Base-by-base conservation (phyloP, 495 filamentous ascomycete species). In the Penicillium ucsense region DNA sequence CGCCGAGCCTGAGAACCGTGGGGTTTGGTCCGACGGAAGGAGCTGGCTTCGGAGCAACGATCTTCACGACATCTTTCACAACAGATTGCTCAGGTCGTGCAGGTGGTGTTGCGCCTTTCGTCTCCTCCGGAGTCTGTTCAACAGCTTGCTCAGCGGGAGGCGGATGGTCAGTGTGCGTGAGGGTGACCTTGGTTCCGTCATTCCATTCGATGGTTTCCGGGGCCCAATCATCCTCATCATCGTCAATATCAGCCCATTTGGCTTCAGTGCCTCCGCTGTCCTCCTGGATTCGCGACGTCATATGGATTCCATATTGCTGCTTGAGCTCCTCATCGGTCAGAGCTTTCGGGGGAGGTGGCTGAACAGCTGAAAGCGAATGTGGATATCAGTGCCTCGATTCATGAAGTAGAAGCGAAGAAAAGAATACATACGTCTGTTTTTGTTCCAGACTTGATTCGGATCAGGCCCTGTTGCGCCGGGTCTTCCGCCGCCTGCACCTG, bases 221-320 rank as follows among this genome's bases (percentile, higher is more conserved):
- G 3, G 85, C 89, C 92, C 92, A 99, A 61, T 97, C 90, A 47
- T 97, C 92, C 61, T 96, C 89, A 53, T 99, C 92, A 48, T 99
- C 92, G 49, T 97, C 92, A 48, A 98, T 96, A 70, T 99, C 92
- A 11, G 94, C 92, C 92, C 92, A 99, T 61, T 89, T 91, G 10
- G 89, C 81, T 44, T 91, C 87, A 49, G 90, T 89, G 10, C 85
- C 83, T 37, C 77, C 79, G 9, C 81, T 79, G 57, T 97, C 90
- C 46, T 88, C 78, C 43, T 89, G 85, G 27, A 99, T 81, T 45
- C 92, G 81, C 37, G 81, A 94, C 7, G 92, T 94, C 69, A 99
- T 79, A 64, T 99, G 92, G 47, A 99, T 99, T 9, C 92, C 92
- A 62, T 86, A 90, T 62, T 89, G 89, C 56, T 94, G 85, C 60